Conservation (phyloP, 1,139 yeast species). For the Pichia sp. region DNA sequence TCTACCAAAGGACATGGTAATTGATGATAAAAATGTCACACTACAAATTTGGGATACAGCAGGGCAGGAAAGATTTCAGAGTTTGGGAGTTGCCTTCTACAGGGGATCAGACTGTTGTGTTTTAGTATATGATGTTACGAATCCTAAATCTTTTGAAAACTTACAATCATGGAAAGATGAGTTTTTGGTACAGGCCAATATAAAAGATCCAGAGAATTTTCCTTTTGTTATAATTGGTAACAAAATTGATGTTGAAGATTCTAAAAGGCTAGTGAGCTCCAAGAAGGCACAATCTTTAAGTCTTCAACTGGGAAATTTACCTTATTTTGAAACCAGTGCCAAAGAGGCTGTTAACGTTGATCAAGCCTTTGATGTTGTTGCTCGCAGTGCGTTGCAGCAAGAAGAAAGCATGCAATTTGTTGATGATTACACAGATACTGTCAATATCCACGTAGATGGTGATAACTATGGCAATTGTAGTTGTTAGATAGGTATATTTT, state of each 20-base stretch:
- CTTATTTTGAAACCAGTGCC: constrained; percentile 91
- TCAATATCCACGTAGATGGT: constrained; percentile 84
- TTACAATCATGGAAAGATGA: constrained; percentile 93
- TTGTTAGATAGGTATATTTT: constrained; percentile 35
- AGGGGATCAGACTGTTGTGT: constrained; percentile 99
- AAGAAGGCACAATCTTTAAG: constrained; percentile 86
- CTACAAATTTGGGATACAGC: constrained; percentile 99
- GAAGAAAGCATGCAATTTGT: constrained; percentile 76
- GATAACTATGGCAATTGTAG: constrained; percentile 65
- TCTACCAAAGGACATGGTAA: constrained; percentile 77
- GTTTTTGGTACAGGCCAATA: constrained; percentile 87
- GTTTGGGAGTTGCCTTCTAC: constrained; percentile 94
- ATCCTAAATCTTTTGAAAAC: constrained; percentile 85
- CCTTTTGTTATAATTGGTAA: constrained; percentile 94
- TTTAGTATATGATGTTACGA: constrained; percentile 88
- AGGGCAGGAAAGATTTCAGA: constrained; percentile 96
- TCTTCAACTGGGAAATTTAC: constrained; percentile 79
- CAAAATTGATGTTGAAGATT: constrained; percentile 90
- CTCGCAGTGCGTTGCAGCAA: constrained; percentile 87
- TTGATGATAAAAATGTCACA: constrained; percentile 75
- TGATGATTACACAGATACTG: constrained; percentile 94
- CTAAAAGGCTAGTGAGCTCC: constrained; percentile 71
- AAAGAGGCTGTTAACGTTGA: constrained; percentile 92
- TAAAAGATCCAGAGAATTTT: constrained; percentile 87
- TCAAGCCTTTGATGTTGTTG: constrained; percentile 92